Conservation (phyloP, 805 yeast genomes). For the Zygotorulaspora sp. region DNA sequence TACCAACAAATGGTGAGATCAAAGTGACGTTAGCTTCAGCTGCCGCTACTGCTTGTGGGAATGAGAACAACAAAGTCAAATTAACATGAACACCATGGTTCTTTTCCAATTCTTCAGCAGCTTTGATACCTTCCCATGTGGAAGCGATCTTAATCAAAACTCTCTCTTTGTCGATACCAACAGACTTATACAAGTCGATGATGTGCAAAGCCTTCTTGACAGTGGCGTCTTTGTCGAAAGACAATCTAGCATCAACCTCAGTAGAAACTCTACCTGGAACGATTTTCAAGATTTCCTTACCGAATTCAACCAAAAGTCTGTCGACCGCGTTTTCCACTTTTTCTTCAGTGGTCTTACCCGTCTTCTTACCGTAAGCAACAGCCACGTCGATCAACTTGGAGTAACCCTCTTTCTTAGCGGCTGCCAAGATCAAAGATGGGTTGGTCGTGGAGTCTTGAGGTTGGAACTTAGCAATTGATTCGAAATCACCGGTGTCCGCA, state of each 20-base stretch:
- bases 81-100: slow-evolving; percentile 90
- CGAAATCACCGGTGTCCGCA: slow-evolving; percentile 98
- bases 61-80: slow-evolving; percentile 91
- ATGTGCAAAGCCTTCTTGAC: slow-evolving; percentile 88
- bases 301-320: slow-evolving; percentile 91
- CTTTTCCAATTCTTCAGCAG: slow-evolving; percentile 90
- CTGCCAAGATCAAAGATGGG: slow-evolving; percentile 96
- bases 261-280: slow-evolving; percentile 99
- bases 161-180: slow-evolving; percentile 85
- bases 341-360: slow-evolving; percentile 48
- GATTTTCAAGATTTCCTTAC: slow-evolving; percentile 83
- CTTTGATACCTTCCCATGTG: slow-evolving; percentile 99
- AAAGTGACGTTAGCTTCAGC: slow-evolving; percentile 96
- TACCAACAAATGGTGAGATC: slow-evolving; percentile 98
- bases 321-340: slow-evolving; percentile 83
- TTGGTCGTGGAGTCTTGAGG: slow-evolving; percentile 99
- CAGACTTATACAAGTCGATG: slow-evolving; percentile 77
- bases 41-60: slow-evolving; percentile 96
- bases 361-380: slow-evolving; percentile 72
- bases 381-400: slow-evolving; percentile 88
- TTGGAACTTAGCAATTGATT: slow-evolving; percentile 92
- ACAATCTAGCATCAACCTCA: slow-evolving; percentile 97
- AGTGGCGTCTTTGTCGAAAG: slow-evolving; percentile 92
- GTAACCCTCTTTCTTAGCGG: slow-evolving; percentile 85
- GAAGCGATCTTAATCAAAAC: slow-evolving; percentile 94